phyloP scores from a whole-genome alignment of 768 basidiomycete species.

The Rhodotorula diobovata region DNA sequence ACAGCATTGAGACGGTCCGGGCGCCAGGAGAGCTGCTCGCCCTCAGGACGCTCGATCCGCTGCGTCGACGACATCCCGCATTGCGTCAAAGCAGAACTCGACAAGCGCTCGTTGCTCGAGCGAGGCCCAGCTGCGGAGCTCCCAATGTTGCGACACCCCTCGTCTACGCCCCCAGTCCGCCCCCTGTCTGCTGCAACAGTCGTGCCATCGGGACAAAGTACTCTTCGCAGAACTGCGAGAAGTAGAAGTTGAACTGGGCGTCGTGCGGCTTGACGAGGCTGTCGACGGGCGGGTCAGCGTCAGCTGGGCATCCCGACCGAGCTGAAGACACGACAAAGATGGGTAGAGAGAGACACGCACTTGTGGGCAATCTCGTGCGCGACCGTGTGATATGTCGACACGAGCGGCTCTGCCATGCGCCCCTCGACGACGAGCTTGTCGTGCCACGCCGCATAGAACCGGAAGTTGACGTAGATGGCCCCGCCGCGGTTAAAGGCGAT shows the following conservation, averaged over 20 bases:
- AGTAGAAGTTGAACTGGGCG: conserved; percentile 89
- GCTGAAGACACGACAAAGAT: background rate
- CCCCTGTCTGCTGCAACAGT: conserved; percentile 27
- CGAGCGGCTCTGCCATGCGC: conserved; percentile 60
- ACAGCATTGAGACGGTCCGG: background rate
- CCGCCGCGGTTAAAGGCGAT: conserved; percentile 93
- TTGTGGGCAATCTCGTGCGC: conserved; percentile 73
- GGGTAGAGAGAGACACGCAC: background rate
- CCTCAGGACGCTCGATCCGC: too few species aligned
- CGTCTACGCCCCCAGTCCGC: background rate
- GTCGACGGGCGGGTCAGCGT: background rate
- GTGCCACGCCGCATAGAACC: conserved; percentile 56
- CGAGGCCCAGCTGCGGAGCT: too few species aligned
- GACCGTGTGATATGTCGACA: conserved; percentile 86
- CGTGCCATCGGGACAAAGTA: conserved; percentile 47
- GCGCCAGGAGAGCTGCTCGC: too few species aligned
- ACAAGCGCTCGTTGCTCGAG: too few species aligned
- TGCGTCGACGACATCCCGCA: too few species aligned
- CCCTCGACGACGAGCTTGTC: conserved; percentile 62
- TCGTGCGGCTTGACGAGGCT: conserved; percentile 67
- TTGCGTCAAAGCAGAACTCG: too few species aligned
- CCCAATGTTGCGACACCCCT: too few species aligned
- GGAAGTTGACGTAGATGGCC: conserved; percentile 79
- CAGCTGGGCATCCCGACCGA: background rate
- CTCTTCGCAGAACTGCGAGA: conserved; percentile 78